Evolutionary conservation across 495 filamentous ascomycete genomes (phyloP).

Genomic region (Evernia prunastri): DNA sequence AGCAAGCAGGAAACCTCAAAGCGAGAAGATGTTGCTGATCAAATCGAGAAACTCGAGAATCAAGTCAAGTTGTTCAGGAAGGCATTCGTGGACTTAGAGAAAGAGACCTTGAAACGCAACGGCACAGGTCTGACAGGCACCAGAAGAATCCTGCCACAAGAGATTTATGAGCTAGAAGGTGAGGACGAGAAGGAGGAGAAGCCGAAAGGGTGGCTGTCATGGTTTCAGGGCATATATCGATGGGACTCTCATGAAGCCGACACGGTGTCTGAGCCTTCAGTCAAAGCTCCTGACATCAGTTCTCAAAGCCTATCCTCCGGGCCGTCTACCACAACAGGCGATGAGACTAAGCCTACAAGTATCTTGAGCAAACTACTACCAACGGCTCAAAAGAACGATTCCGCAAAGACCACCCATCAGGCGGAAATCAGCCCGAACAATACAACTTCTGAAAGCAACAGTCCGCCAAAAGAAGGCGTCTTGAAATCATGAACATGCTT

Average conservation of each 20-base stretch:
- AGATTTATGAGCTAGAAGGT: conserved; percentile 41
- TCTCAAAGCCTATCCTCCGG: not conserved
- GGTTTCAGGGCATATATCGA: conserved; percentile 19
- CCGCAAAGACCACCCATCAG: not conserved
- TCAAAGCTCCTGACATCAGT: conserved; percentile 8
- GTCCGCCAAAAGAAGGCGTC: not conserved
- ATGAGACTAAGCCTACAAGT: not conserved
- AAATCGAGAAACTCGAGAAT: conserved; percentile 60
- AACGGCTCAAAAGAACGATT: not conserved
- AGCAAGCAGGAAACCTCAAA: conserved; percentile 70
- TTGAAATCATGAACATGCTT: not conserved
- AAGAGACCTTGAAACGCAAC: conserved; percentile 52
- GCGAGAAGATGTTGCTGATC: conserved; percentile 66
- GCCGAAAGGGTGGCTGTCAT: conserved; percentile 31
- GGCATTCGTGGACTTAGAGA: conserved; percentile 60
- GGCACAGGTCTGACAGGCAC: conserved; percentile 26
- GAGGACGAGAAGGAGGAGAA: conserved; percentile 30
- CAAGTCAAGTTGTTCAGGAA: conserved; percentile 51
- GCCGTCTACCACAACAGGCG: not conserved
- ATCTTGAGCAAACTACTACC: conserved; percentile 3
- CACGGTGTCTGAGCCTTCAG: conserved; percentile 17
- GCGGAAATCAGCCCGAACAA: not conserved
- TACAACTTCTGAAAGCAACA: not conserved
- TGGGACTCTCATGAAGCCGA: not conserved
- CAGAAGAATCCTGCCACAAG: conserved; percentile 40